These are phyloP conservation scores for Lepraria neglecta DNA, from an alignment of 495 filamentous ascomycete species.

Conservation along the genomic window DNA sequence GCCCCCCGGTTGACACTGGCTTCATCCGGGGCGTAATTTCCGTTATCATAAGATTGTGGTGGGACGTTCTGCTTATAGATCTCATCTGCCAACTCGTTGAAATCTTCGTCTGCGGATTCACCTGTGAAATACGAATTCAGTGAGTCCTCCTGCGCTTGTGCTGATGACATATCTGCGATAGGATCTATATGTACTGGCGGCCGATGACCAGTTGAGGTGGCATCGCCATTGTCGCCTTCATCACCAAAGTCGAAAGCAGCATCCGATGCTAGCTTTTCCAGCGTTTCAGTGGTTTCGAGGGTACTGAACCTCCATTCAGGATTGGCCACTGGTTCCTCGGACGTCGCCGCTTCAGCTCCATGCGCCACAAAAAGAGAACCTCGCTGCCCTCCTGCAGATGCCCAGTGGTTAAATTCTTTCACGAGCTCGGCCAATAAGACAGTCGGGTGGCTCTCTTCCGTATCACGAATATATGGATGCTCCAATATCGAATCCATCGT, in stretches of 20 bases:
- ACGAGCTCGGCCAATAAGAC: conserved; percentile 66
- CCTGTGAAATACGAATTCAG: conserved; percentile 17
- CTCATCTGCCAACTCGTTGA: conserved; percentile 10
- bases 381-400: conserved; percentile 72
- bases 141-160: conserved; percentile 17
- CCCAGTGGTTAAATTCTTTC: conserved; percentile 78
- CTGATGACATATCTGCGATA: conserved; percentile 8
- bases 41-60: conserved; percentile 10
- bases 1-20: conserved; percentile 46
- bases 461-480: conserved; percentile 48
- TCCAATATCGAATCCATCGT: conserved; percentile 47
- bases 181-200: conserved; percentile 26
- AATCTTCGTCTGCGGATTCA: conserved; percentile 13
- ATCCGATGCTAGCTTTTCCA: conserved; percentile 48
- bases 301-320: conserved; percentile 90
- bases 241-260: conserved; percentile 29
- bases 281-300: conserved; percentile 64
- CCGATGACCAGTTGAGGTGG: conserved; percentile 28
- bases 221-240: conserved; percentile 17
- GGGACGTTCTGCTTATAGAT: conserved; percentile 8
- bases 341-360: conserved; percentile 61
- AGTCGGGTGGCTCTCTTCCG: conserved; percentile 62
- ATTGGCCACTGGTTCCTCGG: conserved; percentile 36
- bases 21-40: conserved; percentile 33
- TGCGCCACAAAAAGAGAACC: conserved; percentile 72